Conservation (phyloP, 768 basidiomycete species). For the Boletus reticulatus region DNA sequence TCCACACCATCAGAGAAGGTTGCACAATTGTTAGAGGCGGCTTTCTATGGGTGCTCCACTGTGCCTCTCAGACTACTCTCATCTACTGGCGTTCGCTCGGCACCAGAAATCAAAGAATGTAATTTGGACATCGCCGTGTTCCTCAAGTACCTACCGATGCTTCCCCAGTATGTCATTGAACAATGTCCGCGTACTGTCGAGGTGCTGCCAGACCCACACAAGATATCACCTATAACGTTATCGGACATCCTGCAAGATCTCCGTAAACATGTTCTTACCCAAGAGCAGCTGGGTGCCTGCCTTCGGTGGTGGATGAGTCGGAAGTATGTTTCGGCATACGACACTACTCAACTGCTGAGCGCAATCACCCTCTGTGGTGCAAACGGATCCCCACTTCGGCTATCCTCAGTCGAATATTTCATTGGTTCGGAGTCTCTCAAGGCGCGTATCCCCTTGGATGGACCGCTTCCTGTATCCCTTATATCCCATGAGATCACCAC, state of each 20-base stretch:
- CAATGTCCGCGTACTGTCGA: conserved; percentile 56
- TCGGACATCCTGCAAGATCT: conserved; percentile 79
- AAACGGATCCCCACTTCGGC: conserved; percentile 55
- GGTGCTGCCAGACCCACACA: conserved; percentile 52
- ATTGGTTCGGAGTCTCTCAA: conserved; percentile 56
- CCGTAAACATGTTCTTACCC: conserved; percentile 57
- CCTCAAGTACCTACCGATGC: conserved; percentile 68
- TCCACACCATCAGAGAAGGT: conserved; percentile 76
- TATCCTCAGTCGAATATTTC: conserved; percentile 51
- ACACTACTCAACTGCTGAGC: conserved; percentile 51
- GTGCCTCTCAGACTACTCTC: conserved; percentile 49
- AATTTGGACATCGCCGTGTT: conserved; percentile 67
- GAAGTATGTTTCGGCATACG: neutral
- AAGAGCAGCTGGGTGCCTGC: conserved; percentile 72
- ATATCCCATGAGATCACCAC: conserved; percentile 43
- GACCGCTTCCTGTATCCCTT: conserved; percentile 73
- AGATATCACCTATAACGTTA: conserved; percentile 71
- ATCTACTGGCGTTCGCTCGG: conserved; percentile 64
- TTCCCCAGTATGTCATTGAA: conserved; percentile 55
- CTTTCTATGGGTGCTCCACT: conserved; percentile 68
- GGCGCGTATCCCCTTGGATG: conserved; percentile 61
- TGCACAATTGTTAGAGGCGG: conserved; percentile 61
- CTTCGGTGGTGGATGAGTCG: conserved; percentile 63
- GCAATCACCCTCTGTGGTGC: conserved; percentile 58
- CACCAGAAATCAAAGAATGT: conserved; percentile 63